Base-by-base conservation (phyloP, 1,284 basidiomycete species). In the Apiotrichum laibachii region DNA sequence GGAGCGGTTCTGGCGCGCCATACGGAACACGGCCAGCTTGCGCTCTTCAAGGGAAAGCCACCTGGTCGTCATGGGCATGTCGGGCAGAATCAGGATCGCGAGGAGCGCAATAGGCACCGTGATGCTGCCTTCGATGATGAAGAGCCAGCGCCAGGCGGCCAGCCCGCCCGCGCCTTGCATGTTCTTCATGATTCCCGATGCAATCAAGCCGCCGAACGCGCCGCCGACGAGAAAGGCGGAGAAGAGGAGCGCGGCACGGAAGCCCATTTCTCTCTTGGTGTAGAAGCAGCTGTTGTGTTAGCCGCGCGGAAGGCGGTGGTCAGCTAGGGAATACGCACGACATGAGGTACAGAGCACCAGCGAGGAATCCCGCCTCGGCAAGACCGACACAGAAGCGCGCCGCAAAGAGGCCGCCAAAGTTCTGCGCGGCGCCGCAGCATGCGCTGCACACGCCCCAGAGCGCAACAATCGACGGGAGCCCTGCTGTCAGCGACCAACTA, bases 51-150 rank as follows among this genome's bases (percentile, higher is more conserved):
- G 64, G 11, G 68, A 70, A n/a, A 81, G 70, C 56, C 56, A 57
- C 26, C 65, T 70, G 43, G 80, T 81, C 22, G 77, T 79, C 15
- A 66, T 64, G n/a, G 75, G 76, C 64, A 68, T 76, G 63, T 77
- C 71, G 50, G 76, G 76, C 44, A 78, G 64, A 59, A 76, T 55
- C 50, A 62, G 67, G 63, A 64, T 59, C 16, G 67, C 67, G 55
- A 65, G 60, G 40, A 64, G 46, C 34, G 70, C 71, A 19, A 70
- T 56, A 37, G 65, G 62, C 19, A 70, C 66, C 1, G 72, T 71
- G 11, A 65, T 72, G 31, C 64, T 61, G 53, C 75, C 76, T 56
- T 78, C 75, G 39, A 77, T 75, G 52, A 71, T 59, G 68, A 77
- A 77, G 18, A 77, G 65, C 71, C 75, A 77, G 57, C 69, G 68